phyloP scores from a whole-genome alignment of 352 stramenopile genomes.

The Pythium apleroticum region DNA sequence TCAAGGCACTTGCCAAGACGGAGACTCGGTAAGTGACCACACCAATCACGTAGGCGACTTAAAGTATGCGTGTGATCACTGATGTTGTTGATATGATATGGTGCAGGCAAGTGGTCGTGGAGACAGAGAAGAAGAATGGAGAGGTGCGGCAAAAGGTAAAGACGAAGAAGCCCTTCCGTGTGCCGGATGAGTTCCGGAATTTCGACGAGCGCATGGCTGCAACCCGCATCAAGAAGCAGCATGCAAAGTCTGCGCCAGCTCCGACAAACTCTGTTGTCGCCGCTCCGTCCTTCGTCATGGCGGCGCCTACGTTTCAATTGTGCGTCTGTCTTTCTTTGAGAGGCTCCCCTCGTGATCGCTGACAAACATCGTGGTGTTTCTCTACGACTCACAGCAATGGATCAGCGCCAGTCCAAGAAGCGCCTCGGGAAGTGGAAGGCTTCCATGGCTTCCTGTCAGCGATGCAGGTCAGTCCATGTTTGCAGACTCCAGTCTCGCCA shows the following conservation, averaged over 20 bases:
- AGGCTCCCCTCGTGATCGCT: background rate
- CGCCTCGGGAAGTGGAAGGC: conserved; percentile 51
- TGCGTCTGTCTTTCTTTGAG: conserved; percentile 27
- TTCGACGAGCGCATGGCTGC: conserved; percentile 76
- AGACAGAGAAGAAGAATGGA: conserved; percentile 39
- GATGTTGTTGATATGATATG: background rate
- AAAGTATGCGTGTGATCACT: background rate
- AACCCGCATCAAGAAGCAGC: conserved; percentile 30
- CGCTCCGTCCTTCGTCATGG: conserved; percentile 58
- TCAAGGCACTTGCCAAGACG: conserved; percentile 71
- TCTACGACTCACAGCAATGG: conserved; percentile 8
- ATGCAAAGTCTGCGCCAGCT: conserved; percentile 22
- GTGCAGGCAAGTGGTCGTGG: conserved; percentile 37
- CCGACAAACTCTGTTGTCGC: conserved; percentile 36
- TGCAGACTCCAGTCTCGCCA: no score
- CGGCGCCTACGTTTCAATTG: conserved; percentile 72
- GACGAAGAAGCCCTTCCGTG: conserved; percentile 22
- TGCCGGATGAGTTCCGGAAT: conserved; percentile 70
- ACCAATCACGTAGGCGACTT: no score
- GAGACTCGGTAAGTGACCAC: conserved; percentile 41
- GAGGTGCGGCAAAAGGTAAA: conserved; percentile 32
- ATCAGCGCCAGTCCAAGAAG: background rate
- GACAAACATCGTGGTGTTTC: background rate
- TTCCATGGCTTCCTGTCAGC: conserved; percentile 71
- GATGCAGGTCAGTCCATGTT: conserved; percentile 37